Base-by-base conservation (phyloP, 2,329 filamentous ascomycete genomes). In the Cladosporium sp. region DNA sequence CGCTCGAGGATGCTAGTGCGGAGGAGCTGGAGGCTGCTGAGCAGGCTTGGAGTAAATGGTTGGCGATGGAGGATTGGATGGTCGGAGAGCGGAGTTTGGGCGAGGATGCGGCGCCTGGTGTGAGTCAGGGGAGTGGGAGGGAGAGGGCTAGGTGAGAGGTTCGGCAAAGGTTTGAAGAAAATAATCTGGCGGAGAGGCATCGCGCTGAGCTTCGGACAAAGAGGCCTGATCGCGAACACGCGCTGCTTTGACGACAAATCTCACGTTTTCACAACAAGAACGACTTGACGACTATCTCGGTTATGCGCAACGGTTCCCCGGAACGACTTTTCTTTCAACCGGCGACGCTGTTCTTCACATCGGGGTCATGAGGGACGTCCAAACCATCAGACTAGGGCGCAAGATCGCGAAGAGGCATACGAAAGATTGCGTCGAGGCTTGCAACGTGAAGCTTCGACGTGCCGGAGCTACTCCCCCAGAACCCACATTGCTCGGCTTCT, bases 31-130 rank as follows among this genome's bases (percentile, higher is more conserved):
- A 91, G 68, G 86, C 82, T 16, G 93, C 93, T 0, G 94, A 98
- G 79, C 85, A 86, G 67, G 88, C 85, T 66, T 99, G 95, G 95
- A 96, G 92, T 75, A 89, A 94, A 73, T 98, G 94, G 94, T 81
- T 97, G 34, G 92, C 92, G 14, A 96, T 97, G 92, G 92, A 97
- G 78, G 94, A 97, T 77, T 98, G 94, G 94, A 96, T 97, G 93
- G 82, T 97, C n/a, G 93, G 93, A 2, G 91, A 91, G 1, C 82
- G 91, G 67, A 89, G 89, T 21, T 18, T 53, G 26, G 61, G 26
- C 6, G 61, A 51, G 14, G 61, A 53, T 54, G 26, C 51, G 53
- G 43, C 23, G 13, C 48, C 26, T 11, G 28, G 61, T 30, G 49
- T 30, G 28, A 56, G 49, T 34, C 53, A 64, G 49, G 54, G 61